These are phyloP conservation scores for Collybiopsis confluens DNA, from an alignment of 768 basidiomycete species.

Conservation along the genomic window DNA sequence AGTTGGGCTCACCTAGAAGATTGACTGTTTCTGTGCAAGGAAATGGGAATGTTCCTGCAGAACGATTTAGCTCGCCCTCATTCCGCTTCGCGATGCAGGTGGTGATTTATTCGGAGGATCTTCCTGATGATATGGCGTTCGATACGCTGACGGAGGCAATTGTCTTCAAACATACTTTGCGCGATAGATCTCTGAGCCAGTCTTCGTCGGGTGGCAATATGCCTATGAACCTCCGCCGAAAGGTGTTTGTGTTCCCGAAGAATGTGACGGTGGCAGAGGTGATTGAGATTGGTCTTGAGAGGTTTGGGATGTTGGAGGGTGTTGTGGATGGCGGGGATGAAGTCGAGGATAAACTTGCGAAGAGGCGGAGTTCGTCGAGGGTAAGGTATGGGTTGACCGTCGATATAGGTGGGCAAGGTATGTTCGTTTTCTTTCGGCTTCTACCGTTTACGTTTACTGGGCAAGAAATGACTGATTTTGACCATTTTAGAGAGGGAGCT, in stretches of 20 bases:
- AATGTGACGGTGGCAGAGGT: constrained; percentile 97
- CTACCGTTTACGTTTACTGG: constrained; percentile 7
- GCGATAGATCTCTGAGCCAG: constrained; percentile 40
- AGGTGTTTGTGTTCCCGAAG: constrained; percentile 88
- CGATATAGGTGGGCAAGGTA: constrained; percentile 59
- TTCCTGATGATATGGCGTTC: constrained; percentile 94
- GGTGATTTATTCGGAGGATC: constrained; percentile 82
- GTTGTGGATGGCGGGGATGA: constrained; percentile 96
- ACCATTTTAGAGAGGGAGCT: constrained; percentile 65
- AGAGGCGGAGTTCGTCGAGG: constrained; percentile 70
- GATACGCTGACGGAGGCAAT: constrained; percentile 92
- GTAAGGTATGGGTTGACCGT: constrained; percentile 82
- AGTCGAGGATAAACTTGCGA: constrained; percentile 86
- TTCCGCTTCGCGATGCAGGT: constrained; percentile 84
- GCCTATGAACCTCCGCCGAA: constrained; percentile 60
- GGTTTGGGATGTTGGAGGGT: constrained; percentile 95
- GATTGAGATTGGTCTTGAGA: constrained; percentile 85
- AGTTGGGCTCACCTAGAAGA: constrained; percentile 24
- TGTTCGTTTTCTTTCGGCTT: constrained; percentile 18
- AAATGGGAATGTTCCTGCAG: constrained; percentile 52
- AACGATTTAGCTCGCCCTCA: constrained; percentile 80
- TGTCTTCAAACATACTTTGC: constrained; percentile 75
- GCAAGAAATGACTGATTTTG: constrained; percentile 7
- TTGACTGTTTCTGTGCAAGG: constrained; percentile 36
- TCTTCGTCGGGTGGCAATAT: constrained; percentile 42